Evolutionary conservation across 2,329 filamentous ascomycete species (phyloP).

Genomic region (Cladosporium austrohemisphaericum): DNA sequence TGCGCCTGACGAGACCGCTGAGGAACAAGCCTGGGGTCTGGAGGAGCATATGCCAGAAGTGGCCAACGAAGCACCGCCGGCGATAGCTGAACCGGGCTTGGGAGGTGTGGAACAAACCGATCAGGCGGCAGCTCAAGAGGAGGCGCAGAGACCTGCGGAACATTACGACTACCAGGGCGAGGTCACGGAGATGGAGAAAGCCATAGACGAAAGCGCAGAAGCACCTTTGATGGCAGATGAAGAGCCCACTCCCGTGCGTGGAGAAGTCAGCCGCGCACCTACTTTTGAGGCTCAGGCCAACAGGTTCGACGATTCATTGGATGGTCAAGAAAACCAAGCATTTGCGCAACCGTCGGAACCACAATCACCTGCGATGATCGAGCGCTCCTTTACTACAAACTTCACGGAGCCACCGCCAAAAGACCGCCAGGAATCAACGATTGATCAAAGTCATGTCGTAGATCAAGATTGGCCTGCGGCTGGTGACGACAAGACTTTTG

Average conservation of each 20-base stretch:
- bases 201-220: constrained; percentile 41
- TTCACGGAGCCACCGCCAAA: constrained; percentile 26
- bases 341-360: constrained; percentile 1
- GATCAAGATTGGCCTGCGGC: constrained; percentile 27
- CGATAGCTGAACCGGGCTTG: constrained; percentile 12
- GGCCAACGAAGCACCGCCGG: constrained; percentile 16
- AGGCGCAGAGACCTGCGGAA: constrained; percentile 23
- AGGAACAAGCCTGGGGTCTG: constrained; percentile 24
- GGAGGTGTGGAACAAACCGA: constrained; percentile 15
- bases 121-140: background rate
- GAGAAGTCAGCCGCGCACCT: constrained; percentile 17
- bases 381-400: constrained; percentile 32
- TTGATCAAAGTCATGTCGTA: constrained; percentile 2
- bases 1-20: constrained; percentile 20
- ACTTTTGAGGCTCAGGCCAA: constrained; percentile 13
- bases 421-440: constrained; percentile 8
- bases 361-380: constrained; percentile 14
- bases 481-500: constrained; percentile 32
- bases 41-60: constrained; percentile 22
- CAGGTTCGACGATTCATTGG: background rate
- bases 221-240: constrained; percentile 42
- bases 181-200: constrained; percentile 43
- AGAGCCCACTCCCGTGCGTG: constrained; percentile 30
- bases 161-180: constrained; percentile 49
- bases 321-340: background rate